Evolutionary conservation across 2,329 filamentous ascomycete species (phyloP), one percentile per base, ranked within the genome.

Genomic region (Nemania serpens): DNA sequence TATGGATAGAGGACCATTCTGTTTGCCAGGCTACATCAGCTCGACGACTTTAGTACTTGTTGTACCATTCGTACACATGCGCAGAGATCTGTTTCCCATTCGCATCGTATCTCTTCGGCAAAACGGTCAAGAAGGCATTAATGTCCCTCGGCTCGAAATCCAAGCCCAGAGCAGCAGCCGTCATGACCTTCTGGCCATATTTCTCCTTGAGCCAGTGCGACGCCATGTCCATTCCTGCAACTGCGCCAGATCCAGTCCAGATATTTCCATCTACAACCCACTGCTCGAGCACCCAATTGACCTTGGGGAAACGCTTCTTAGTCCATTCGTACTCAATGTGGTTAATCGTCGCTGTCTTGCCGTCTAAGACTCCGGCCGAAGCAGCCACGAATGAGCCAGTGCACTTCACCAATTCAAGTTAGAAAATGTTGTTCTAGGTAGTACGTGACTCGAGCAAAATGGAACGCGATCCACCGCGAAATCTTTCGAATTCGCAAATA

Each of bases 151-250:
- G 59, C 49, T 61, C 59, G 33, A 15, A 61, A 22, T 61, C 59
- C 4, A 61, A 12, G 13, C 59, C 59, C 29, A 54, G 2, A n/a
- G 59, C 59, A 12, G 54, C 59, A 2, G 20, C 49, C 11, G 54
- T 61, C 1, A 61, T 39, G 17, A 61, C 59, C 5, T 58, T 49
- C 22, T 22, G 13, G 10, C 59, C 59, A 25, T 20, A 61, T 10
- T 25, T 61, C 20, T 49, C 49, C 25, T 61, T 53, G 11, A 61
- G 58, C 59, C 59, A 61, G 45, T 61, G 45, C 2, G 59, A 42
- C 15, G 58, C 15, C 59, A 61, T 61, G 43, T 61, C 59, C 59
- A 61, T 61, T 48, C 59, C 59, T 5, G 59, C 59, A 15, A 58
- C 49, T 0, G 59, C 59, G 5, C 59, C 59, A 2, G 59, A 61